A percentile compares a stretch with the other conserved stretches of the same genome.
phyloP scores from a whole-genome alignment of 352 stramenopile species.

The Halophytophthora batemanensis region DNA sequence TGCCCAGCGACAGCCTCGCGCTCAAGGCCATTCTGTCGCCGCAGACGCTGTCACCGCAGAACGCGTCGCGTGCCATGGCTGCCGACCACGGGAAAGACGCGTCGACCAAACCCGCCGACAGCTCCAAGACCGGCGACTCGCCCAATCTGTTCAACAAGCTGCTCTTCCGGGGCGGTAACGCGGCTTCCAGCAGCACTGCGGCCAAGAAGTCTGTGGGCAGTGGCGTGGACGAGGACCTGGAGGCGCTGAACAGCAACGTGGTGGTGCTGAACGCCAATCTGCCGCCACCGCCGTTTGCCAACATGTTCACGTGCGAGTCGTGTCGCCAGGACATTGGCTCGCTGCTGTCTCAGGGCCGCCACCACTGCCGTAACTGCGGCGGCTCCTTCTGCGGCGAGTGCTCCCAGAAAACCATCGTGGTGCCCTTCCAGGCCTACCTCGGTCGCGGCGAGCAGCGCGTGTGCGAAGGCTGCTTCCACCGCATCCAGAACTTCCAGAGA shows the following conservation, averaged over 20 bases:
- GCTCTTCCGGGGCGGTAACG: conserved; percentile 24
- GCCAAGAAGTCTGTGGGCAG: conserved; percentile 31
- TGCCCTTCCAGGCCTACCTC: conserved; percentile 65
- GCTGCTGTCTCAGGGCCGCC: conserved; percentile 58
- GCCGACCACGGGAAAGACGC: neutral
- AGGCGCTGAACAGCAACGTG: conserved; percentile 32
- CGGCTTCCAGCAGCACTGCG: neutral
- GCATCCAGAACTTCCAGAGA: conserved; percentile 69
- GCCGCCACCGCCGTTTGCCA: conserved; percentile 64
- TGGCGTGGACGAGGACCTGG: conserved; percentile 47
- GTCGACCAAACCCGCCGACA: conserved; percentile 1
- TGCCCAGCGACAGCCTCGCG: conserved; percentile 48
- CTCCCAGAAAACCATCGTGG: conserved; percentile 43
- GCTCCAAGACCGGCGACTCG: conserved; percentile 2
- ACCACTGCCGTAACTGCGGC: conserved; percentile 82
- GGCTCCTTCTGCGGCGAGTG: conserved; percentile 71
- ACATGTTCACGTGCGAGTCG: conserved; percentile 74
- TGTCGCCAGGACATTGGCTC: conserved; percentile 75
- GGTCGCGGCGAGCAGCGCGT: conserved; percentile 59
- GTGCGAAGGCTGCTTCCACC: conserved; percentile 69
- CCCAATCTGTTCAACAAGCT: conserved; percentile 37
- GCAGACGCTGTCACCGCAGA: conserved; percentile 3
- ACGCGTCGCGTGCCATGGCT: conserved; percentile 3
- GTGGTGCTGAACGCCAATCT: conserved; percentile 54
- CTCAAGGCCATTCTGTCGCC: conserved; percentile 58